These are phyloP conservation scores for Zhuliangozyma blackwelliae DNA, from an alignment of 1,139 yeast genomes.

Conservation along the genomic window DNA sequence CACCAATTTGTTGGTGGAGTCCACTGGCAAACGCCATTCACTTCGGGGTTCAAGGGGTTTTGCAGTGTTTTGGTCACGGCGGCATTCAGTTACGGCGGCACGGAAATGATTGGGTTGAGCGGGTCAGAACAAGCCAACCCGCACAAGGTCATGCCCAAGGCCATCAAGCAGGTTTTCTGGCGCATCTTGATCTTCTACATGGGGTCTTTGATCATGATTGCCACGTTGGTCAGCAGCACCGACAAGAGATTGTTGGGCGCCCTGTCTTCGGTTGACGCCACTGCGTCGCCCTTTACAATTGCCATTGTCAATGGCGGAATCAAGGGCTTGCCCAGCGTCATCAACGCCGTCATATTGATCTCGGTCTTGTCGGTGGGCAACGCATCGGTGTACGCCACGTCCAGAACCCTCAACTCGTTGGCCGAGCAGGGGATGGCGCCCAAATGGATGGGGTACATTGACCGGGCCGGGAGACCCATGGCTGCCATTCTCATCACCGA, in stretches of 20 bases:
- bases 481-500: constrained; percentile 36
- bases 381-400: constrained; percentile 43
- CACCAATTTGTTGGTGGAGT: constrained; percentile 35
- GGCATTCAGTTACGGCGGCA: constrained; percentile 41
- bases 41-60: constrained; percentile 42
- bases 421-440: constrained; percentile 46
- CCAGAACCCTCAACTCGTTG: constrained; percentile 38
- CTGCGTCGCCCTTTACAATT: constrained; percentile 23
- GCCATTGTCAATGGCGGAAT: constrained; percentile 54
- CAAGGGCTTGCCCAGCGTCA: constrained; percentile 40
- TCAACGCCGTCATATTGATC: constrained; percentile 40
- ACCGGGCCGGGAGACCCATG: constrained; percentile 40
- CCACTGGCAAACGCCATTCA: constrained; percentile 39
- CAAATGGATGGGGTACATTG: constrained; percentile 33
- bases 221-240: constrained; percentile 33
- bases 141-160: constrained; percentile 33
- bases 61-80: constrained; percentile 39
- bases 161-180: constrained; percentile 45
- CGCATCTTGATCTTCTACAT: constrained; percentile 40
- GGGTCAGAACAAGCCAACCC: constrained; percentile 43
- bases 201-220: constrained; percentile 34
- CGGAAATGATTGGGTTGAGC: constrained; percentile 39
- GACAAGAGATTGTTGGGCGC: constrained; percentile 31
- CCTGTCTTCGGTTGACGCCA: constrained; percentile 16
- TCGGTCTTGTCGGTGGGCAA: constrained; percentile 43